These are phyloP conservation scores for Fusarium floridanum DNA, from an alignment of 2,329 filamentous ascomycete species.

Conservation along the genomic window DNA sequence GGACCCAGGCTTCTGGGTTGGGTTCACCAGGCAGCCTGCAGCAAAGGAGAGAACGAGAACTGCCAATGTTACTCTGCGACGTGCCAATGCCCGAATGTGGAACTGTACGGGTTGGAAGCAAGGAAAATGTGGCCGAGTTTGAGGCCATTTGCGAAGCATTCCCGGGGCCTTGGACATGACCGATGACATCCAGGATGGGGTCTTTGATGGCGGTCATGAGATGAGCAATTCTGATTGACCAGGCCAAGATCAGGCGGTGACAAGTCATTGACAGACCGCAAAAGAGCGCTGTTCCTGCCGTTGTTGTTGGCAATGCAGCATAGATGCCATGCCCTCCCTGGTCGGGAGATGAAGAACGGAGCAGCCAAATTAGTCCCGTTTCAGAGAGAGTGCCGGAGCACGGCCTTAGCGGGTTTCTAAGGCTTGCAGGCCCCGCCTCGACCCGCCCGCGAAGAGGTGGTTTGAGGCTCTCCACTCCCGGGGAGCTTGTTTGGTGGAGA, in stretches of 20 bases:
- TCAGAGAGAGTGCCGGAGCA: conserved; percentile 38
- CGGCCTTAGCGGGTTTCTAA: conserved; percentile 25
- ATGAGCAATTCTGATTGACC: conserved; percentile 2
- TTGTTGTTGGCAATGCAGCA: not conserved
- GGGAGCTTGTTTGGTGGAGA: conserved; percentile 47
- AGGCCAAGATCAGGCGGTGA: conserved; percentile 5
- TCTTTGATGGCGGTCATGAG: not conserved
- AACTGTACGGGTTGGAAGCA: conserved; percentile 12
- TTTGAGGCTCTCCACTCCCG: conserved; percentile 27
- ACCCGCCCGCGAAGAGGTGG: conserved; percentile 2
- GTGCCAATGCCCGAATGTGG: conserved; percentile 36
- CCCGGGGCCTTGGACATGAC: not conserved
- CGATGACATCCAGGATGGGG: not conserved
- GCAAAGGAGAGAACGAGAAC: conserved; percentile 24
- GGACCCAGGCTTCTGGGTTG: conserved; percentile 20
- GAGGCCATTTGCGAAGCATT: conserved; percentile 3
- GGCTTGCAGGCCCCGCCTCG: conserved; percentile 16
- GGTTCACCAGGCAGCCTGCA: conserved; percentile 12
- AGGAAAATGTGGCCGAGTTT: conserved; percentile 11
- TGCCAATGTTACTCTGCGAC: conserved; percentile 38
- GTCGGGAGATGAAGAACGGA: conserved; percentile 44
- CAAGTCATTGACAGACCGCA: not conserved
- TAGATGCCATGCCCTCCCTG: conserved; percentile 6
- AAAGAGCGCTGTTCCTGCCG: not conserved
- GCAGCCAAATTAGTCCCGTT: conserved; percentile 42